phyloP scores from a whole-genome alignment of 176 grass and related monocot genomes.

The Coix lacrymajobi region DNA sequence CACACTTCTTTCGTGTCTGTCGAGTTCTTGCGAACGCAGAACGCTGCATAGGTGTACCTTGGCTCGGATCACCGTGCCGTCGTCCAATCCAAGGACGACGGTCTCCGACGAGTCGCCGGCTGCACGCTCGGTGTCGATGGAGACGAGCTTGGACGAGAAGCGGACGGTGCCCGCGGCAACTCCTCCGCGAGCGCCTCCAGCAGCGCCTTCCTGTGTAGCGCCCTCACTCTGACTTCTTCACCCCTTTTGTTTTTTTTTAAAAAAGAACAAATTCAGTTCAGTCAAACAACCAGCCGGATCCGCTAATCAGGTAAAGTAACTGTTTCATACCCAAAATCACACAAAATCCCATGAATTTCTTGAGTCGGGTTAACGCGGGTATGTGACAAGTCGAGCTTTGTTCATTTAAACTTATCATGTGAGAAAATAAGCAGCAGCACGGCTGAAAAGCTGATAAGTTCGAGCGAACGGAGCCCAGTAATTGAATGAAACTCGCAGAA shows the following conservation, averaged over 20 bases:
- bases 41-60: constrained; percentile 34
- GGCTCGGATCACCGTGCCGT: constrained; percentile 56
- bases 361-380: too few relatives aligned
- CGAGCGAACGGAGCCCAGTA: too few relatives aligned
- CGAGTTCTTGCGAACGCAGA: neutral
- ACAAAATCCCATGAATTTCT: neutral
- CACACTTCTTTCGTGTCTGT: neutral
- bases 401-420: too few relatives aligned
- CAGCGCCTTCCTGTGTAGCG: constrained; percentile 44
- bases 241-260: neutral
- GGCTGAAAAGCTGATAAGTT: too few relatives aligned
- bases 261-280: neutral
- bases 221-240: constrained; percentile 14
- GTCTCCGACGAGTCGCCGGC: constrained; percentile 8
- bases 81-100: constrained; percentile 42
- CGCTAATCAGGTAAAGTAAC: neutral
- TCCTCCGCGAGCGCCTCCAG: constrained; percentile 60
- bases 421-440: too few relatives aligned
- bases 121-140: constrained; percentile 29
- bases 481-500: neutral
- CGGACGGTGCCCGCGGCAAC: constrained; percentile 53
- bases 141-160: constrained; percentile 57
- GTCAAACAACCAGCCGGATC: neutral
- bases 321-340: neutral
- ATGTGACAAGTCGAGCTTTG: neutral